Base-by-base conservation (phyloP, 1,284 basidiomycete genomes). In the Apiotrichum gracile region DNA sequence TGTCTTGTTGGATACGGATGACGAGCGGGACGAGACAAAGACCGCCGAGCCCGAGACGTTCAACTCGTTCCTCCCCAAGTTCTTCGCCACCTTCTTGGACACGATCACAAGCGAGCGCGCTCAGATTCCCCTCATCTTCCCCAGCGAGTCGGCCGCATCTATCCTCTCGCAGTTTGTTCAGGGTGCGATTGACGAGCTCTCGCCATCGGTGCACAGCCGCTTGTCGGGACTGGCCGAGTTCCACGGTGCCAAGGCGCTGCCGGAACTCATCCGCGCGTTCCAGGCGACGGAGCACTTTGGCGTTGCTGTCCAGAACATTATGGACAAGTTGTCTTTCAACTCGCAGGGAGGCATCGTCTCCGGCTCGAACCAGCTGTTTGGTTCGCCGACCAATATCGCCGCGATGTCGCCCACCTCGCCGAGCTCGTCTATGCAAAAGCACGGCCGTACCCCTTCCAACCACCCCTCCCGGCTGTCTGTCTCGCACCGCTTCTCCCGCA, bases 271-370 rank as follows among this genome's bases (percentile, higher is more conserved):
- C 43, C 69, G 78, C 5, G 76, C 82, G 0, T 86, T 86, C 69
- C 82, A 82, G 51, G 79, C 82, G 0, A 89, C 90, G 0, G 87
- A 91, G 67, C 86, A 88, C 25, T 88, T 94, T 62, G 88, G 86
- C 0, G 76, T 81, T 8, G 77, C 79, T 1, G 81, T 85, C 0
- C 83, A 88, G 50, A 84, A 84, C 58, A 78, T 89, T 22, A 79
- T 92, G 68, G 87, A 91, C 52, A 88, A 87, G 63, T 62, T 65
- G 56, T 53, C 62, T 1, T 65, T 68, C 63, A 67, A 68, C 52
- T 62, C 61, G 9, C 62, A 66, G 53, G 66, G 65, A 22, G 64
- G 63, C 55, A 14, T 49, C 51, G 22, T 31, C 50, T n/a, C 43
- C 31, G 22, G 46, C 37, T 29, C 17, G 22, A 6, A 14, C 31